Evolutionary conservation across 192 early-diverging fungal species (phyloP), one percentile per base, ranked within the genome.

Genomic region (Coemansia sp.): DNA sequence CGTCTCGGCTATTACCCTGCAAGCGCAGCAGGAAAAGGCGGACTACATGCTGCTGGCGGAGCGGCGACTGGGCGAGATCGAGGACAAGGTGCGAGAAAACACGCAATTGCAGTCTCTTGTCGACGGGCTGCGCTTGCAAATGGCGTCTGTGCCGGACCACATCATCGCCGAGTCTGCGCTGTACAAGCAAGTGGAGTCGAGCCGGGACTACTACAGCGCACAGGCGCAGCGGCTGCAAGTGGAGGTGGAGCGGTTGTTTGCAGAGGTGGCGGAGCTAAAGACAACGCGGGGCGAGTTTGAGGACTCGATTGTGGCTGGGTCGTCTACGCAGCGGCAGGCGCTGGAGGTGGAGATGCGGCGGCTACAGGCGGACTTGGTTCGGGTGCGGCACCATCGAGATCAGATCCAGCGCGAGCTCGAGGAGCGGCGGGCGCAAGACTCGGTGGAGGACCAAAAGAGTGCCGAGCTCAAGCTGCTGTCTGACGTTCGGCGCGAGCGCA

Each of bases 381-480:
- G 88, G 10, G 86, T 89, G 47, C 74, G 87, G 34, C 68, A 78
- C 40, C 87, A 87, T 55, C 76, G 86, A 60, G 88, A 89, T 57
- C 75, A 75, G 63, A 77, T 87, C 20, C 87, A 88, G 71, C 68
- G 71, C 33, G 66, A 80, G 55, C 72, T 86, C 10, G 77, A 83
- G 46, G 83, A 85, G 61, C 68, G 77, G 40, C 78, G 80, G 11
- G 72, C 77, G 31, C 75, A 79, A 64, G 83, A 84, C 49, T 60
- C 73, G 22, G 74, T 76, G 20, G 79, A 79, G 58, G 75, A 81
- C 43, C 74, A 78, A 27, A 81, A 81, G 70, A 82, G 80, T 66
- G 64, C 79, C 2, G 83, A 87, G 62, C 83, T 82, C 64, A 79
- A 81, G 70, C 72, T 82, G 7, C 71, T 87, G 44, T 75, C 83